These are phyloP conservation scores for Angomonas deanei DNA, from an alignment of 208 protist species.

Conservation along the genomic window DNA sequence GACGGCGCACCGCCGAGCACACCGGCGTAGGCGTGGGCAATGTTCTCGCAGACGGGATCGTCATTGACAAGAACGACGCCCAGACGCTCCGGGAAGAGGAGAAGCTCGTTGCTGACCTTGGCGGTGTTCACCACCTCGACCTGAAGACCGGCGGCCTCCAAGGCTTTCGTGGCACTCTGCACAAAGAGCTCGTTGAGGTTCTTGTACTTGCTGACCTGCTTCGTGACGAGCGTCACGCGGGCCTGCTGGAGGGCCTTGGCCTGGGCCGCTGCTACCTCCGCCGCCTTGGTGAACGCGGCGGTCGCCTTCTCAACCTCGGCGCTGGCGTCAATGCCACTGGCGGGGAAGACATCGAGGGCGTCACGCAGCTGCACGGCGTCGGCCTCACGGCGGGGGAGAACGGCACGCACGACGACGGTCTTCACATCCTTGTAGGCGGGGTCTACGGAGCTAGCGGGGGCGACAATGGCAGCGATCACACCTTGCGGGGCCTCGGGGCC, in stretches of 20 bases:
- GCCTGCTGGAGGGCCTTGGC: slow-evolving; percentile 48
- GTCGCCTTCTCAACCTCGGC: slow-evolving; percentile 39
- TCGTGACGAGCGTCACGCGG: slow-evolving; percentile 69
- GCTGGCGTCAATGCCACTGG: slow-evolving; percentile 53
- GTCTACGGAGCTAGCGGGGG: slow-evolving; percentile 15
- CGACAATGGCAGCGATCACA: slow-evolving; percentile 56
- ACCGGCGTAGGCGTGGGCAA: slow-evolving; percentile 70
- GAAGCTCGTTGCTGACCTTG: slow-evolving; percentile 52
- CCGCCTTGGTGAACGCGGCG: slow-evolving; percentile 49
- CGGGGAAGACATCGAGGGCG: slow-evolving; percentile 60
- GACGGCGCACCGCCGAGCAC: slow-evolving; percentile 51
- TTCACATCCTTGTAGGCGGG: slow-evolving; percentile 49
- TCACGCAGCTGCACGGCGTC: slow-evolving; percentile 70
- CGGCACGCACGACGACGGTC: slow-evolving; percentile 61
- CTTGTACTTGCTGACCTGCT: slow-evolving; percentile 70
- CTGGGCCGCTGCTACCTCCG: slow-evolving; percentile 54
- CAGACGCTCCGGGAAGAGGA: slow-evolving; percentile 66
- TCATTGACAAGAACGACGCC: slow-evolving; percentile 71
- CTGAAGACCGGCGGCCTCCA: slow-evolving; percentile 54
- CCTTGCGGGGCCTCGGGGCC: slow-evolving; percentile 45
- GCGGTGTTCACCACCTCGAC: slow-evolving; percentile 51
- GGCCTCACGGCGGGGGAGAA: slow-evolving; percentile 46
- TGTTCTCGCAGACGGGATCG: slow-evolving; percentile 53
- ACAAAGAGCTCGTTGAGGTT: slow-evolving; percentile 65
- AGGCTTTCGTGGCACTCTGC: slow-evolving; percentile 31